Conservation (phyloP, 2,329 filamentous ascomycete species). For the Setomelanomma holmii region DNA sequence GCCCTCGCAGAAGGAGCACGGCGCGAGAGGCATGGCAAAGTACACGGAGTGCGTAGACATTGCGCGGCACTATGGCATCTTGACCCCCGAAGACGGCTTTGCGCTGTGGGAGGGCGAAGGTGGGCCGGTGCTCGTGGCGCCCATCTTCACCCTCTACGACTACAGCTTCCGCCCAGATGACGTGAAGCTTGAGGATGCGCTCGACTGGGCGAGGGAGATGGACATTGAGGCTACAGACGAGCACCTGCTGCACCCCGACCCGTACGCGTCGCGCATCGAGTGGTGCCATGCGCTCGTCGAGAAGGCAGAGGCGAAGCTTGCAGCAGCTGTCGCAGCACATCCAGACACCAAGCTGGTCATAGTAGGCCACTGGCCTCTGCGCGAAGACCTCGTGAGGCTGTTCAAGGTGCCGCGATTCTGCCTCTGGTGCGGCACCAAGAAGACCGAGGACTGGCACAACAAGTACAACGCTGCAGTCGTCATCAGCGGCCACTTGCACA, state of each 20-base stretch:
- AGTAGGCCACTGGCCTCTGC: constrained; percentile 56
- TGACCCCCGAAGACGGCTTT: constrained; percentile 65
- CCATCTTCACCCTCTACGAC: constrained; percentile 67
- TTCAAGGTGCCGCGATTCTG: constrained; percentile 52
- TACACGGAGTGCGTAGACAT: constrained; percentile 63
- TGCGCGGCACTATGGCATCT: constrained; percentile 60
- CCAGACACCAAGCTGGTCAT: constrained; percentile 51
- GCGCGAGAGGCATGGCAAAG: constrained; percentile 59
- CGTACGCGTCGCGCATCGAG: constrained; percentile 52
- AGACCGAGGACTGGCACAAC: constrained; percentile 56
- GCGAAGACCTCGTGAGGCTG: constrained; percentile 55
- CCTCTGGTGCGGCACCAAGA: constrained; percentile 57
- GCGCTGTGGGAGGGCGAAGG: constrained; percentile 61
- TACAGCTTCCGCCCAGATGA: constrained; percentile 63
- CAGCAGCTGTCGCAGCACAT: constrained; percentile 36
- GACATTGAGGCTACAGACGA: constrained; percentile 57
- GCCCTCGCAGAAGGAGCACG: constrained; percentile 46
- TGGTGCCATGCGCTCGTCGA: constrained; percentile 54
- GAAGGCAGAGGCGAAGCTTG: constrained; percentile 52
- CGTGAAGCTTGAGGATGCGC: constrained; percentile 57
- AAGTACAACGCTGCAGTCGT: constrained; percentile 56
- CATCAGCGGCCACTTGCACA: constrained; percentile 56
- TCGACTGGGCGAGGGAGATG: constrained; percentile 55
- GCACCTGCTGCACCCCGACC: constrained; percentile 54
- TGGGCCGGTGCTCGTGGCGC: constrained; percentile 59